Evolutionary conservation across 495 filamentous ascomycete species (phyloP), one percentile per base, ranked within the genome.

Genomic region (Daldinia grandis): DNA sequence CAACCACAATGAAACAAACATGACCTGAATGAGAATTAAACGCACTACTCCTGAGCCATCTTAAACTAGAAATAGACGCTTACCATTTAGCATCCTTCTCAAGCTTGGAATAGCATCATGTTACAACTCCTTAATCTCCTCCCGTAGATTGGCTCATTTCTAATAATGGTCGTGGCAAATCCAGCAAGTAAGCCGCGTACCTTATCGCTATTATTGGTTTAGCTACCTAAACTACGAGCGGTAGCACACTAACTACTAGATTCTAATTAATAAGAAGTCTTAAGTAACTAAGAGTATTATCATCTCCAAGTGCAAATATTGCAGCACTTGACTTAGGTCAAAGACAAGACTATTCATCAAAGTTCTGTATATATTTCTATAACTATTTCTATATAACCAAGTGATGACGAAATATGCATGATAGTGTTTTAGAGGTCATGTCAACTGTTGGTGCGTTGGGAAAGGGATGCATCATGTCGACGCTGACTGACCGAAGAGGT

Each of bases 371-470:
- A 8, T 21, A 47, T 24, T 21, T 24, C 19, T 47, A 47, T 24
- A 47, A 47, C 42, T 24, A 33, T 6, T 31, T 6, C 33, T 30
- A 51, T 7, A 1, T 62, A 2, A 21, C 12, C 6, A 30, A 35
- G 28, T 6, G 49, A 37, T 28, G 37, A 44, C 40, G 15, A 28
- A 59, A 59, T 21, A 59, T 25, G 54, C 21, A 37, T 10, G 4
- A 15, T 38, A 24, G 10, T 33, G 31, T 17, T 21, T 30, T 24
- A 53, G 53, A 10, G 19, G 27, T 58, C 19, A 56, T 27, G 56
- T 53, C 65, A 72, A 72, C 64, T 56, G 69, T 72, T 72, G 69
- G 64, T 49, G 50, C 61, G 64, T 72, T 68, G 64, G 57, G 64
- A 56, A 67, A 42, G 21, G 30, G 33, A 56, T 63, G 64, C 64